A percentile compares a stretch with the other conserved stretches of the same genome.
Evolutionary conservation across 805 yeast species (phyloP).

Genomic region (Blastobotrys muscicola): DNA sequence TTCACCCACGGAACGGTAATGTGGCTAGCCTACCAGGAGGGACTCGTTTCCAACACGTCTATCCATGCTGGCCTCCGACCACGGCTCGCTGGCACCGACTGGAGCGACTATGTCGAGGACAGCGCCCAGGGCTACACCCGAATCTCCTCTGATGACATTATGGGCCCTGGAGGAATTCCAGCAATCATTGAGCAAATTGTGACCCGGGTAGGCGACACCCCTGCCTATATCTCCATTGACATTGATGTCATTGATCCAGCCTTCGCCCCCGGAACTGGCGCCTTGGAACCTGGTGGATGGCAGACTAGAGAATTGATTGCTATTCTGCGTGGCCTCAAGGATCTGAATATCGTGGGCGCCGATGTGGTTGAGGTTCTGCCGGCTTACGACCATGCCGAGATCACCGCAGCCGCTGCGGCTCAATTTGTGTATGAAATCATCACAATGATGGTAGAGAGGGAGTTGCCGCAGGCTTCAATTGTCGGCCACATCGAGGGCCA

Average conservation of each 20-base stretch:
- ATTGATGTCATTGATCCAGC: conserved; percentile 66
- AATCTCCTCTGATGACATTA: conserved; percentile 63
- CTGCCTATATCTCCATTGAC: conserved; percentile 73
- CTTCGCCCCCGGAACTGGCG: conserved; percentile 70
- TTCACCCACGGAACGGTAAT: conserved; percentile 82
- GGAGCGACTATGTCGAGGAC: conserved; percentile 59
- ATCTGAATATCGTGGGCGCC: conserved; percentile 57
- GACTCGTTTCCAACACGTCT: conserved; percentile 47
- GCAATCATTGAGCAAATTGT: conserved; percentile 50
- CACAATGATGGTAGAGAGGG: conserved; percentile 52
- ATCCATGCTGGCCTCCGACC: conserved; percentile 74
- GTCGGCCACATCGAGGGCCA: too few relatives aligned
- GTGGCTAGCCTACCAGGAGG: conserved; percentile 71
- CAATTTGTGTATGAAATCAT: conserved; percentile 59
- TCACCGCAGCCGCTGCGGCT: conserved; percentile 57
- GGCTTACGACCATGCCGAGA: conserved; percentile 51
- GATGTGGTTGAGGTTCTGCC: conserved; percentile 71
- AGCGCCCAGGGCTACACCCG: conserved; percentile 58
- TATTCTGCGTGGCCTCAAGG: conserved; percentile 50
- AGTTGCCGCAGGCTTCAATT: background rate
- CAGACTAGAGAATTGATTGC: conserved; percentile 54
- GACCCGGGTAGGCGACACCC: conserved; percentile 44
- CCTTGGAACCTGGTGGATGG: conserved; percentile 71
- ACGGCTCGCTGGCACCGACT: conserved; percentile 51
- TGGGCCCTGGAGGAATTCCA: conserved; percentile 46